phyloP scores from a whole-genome alignment of 1,139 yeast species.

The Magnusiomyces suaveolens region DNA sequence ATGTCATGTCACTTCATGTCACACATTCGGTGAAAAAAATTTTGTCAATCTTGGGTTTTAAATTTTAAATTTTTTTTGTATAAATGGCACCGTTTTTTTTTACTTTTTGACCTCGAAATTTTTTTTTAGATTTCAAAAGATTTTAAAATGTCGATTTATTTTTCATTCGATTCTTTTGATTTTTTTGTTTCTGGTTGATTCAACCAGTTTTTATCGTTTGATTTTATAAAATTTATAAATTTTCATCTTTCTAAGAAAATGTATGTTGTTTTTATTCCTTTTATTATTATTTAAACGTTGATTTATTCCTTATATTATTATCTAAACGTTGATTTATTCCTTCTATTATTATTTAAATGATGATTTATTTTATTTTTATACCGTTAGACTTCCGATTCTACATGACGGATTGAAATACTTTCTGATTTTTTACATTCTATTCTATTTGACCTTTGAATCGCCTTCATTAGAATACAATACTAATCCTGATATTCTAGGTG shows the following conservation, averaged over 20 bases:
- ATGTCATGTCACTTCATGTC: not conserved
- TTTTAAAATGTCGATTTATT: not conserved
- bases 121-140: not conserved
- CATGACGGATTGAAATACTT: conserved; percentile 33
- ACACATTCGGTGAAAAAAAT: not conserved
- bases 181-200: not conserved
- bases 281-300: not conserved
- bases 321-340: not conserved
- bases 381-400: conserved; percentile 46
- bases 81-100: not conserved
- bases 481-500: conserved; percentile 43
- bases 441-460: not conserved
- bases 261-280: not conserved
- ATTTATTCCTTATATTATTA: too few species aligned
- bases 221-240: not conserved
- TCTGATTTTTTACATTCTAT: conserved; percentile 19
- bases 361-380: conserved; percentile 26
- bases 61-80: not conserved
- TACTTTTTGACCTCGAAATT: not conserved
- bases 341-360: conserved; percentile 1
- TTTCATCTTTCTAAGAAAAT: not conserved
- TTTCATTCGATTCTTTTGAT: not conserved
- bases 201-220: not conserved
- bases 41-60: not conserved
- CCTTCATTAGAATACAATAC: not conserved